Conservation (phyloP, 768 basidiomycete genomes). For the Tricholoma furcatifolium region DNA sequence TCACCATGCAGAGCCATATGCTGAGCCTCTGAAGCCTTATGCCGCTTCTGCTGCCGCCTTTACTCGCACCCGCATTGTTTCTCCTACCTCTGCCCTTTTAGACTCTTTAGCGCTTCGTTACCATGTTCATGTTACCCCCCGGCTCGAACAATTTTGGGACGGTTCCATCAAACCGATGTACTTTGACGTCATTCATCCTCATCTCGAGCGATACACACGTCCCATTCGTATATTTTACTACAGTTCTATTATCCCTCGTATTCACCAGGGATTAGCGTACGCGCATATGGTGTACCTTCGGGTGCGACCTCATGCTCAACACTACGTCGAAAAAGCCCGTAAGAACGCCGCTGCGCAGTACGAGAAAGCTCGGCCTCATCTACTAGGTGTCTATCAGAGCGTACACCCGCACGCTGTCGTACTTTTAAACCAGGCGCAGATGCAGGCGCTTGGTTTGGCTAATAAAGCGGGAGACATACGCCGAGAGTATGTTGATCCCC, state of each 20-base stretch:
- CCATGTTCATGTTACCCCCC: slow-evolving; percentile 15
- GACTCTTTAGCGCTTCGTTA: slow-evolving; percentile 11
- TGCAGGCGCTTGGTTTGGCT: slow-evolving; percentile 32
- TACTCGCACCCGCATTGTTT: slow-evolving; percentile 32
- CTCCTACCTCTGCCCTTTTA: slow-evolving; percentile 21
- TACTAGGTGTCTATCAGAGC: neutral
- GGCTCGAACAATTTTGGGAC: slow-evolving; percentile 16
- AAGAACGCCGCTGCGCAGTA: slow-evolving; percentile 3
- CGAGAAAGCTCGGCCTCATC: slow-evolving; percentile 1
- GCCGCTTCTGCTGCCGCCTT: slow-evolving; percentile 12
- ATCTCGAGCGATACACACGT: slow-evolving; percentile 28
- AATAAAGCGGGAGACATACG: slow-evolving; percentile 44
- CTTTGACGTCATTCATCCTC: slow-evolving; percentile 27
- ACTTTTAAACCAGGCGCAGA: slow-evolving; percentile 38
- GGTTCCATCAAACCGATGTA: slow-evolving; percentile 27
- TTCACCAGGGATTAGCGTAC: slow-evolving; percentile 36
- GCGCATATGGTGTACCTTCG: slow-evolving; percentile 25
- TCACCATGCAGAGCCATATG: slow-evolving; percentile 45
- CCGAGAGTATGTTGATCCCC: slow-evolving; percentile 72
- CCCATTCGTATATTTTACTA: slow-evolving; percentile 34
- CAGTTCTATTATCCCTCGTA: slow-evolving; percentile 44
- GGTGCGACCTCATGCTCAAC: slow-evolving; percentile 8
- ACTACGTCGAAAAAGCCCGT: neutral
- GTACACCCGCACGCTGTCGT: slow-evolving; percentile 3
- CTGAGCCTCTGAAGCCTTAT: slow-evolving; percentile 9